Base-by-base conservation (phyloP, 1,284 basidiomycete genomes). In the Lignosus rhinocerotis region DNA sequence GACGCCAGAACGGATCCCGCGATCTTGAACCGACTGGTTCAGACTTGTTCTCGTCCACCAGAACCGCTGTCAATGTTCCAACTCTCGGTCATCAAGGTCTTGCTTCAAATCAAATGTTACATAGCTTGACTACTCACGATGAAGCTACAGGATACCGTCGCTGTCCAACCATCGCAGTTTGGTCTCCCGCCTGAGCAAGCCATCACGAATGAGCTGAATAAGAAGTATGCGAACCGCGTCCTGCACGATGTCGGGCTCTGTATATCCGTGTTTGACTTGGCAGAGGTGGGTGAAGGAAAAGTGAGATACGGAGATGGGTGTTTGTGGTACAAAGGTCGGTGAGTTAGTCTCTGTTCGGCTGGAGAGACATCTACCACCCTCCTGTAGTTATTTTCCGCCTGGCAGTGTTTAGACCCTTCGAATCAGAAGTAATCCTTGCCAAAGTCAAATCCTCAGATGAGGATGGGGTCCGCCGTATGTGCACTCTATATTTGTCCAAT, bases 271-370 rank as follows among this genome's bases (percentile, higher is more conserved):
- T 96, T 94, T 63, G 96, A 98, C 72, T 76, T 98, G 25, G 79
- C 88, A 0, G 85, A 92, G 64, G 90, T 88, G 2, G 89, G 93
- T 10, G 94, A 98, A 69, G 96, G 96, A 2, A 94, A 91, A 63
- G 88, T 98, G 10, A 83, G 94, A 31, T 97, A 96, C 72, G 96
- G 96, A 0, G 96, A 99, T 73, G 96, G 96, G 0, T 89, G 89
- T 70, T 78, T 96, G 69, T 98, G 94, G 87, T 95, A 98, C 72
- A 94, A 93, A 80, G 86, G 94, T 94, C 56, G 66, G 83, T 71
- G 2, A 62, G 51, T 55, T 45, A 39, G 17, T 12, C 21, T 6
- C 31, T 32, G 16, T 21, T n/a, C 21, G n/a, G n/a, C 12, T 31
- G 11, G 41, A 33, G 8, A 38, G 19, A 30, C 25, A 51, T 33